phyloP scores from a whole-genome alignment of 2,329 filamentous ascomycete species.

The Arthrinium phaeospermum region DNA sequence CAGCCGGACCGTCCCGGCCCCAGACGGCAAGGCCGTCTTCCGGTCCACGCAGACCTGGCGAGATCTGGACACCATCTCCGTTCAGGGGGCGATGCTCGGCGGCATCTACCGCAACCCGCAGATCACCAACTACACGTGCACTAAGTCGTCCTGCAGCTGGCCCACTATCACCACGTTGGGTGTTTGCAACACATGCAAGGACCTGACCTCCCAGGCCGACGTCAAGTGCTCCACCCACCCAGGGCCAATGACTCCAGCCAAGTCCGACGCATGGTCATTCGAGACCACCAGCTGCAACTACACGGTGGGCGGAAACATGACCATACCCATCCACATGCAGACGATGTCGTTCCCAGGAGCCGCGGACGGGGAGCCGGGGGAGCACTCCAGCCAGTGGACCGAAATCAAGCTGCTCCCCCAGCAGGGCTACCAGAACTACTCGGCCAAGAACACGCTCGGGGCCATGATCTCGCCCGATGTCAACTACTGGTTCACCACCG shows the following conservation, averaged over 20 bases:
- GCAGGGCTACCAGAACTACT: background rate
- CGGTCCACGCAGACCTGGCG: background rate
- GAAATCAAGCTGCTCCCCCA: background rate
- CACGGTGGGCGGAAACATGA: background rate
- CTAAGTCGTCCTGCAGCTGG: background rate
- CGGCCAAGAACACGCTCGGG: background rate
- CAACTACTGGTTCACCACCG: slow-evolving; percentile 1
- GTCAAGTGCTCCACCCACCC: background rate
- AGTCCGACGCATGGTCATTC: background rate
- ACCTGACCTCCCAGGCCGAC: background rate
- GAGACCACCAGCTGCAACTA: background rate
- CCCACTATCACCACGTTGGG: background rate
- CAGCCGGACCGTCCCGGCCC: background rate
- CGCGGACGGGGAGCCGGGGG: background rate
- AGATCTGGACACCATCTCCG: background rate
- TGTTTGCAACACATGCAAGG: background rate
- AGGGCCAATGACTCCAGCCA: background rate
- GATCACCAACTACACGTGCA: background rate
- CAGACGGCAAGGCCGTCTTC: slow-evolving; percentile 1
- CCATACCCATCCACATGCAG: background rate
- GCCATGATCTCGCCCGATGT: background rate
- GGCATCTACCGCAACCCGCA: background rate
- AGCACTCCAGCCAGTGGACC: slow-evolving; percentile 1
- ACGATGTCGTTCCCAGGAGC: background rate
- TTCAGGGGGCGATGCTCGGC: background rate